Evolutionary conservation across 2,329 filamentous ascomycete genomes (phyloP), one percentile per base, ranked within the genome.

Genomic region (Monosporascus sp.): DNA sequence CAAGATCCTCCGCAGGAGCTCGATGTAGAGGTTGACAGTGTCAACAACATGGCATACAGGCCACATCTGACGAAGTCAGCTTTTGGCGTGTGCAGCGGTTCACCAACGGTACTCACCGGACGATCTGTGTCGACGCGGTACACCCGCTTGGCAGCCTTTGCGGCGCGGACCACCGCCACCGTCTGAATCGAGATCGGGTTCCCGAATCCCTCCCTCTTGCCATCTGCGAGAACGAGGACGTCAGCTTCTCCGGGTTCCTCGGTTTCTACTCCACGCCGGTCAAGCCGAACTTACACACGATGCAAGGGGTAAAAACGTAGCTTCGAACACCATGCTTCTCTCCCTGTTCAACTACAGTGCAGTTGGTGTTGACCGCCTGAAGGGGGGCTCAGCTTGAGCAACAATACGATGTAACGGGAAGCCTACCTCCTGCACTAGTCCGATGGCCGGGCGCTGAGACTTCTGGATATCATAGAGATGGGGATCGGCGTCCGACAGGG

Each of bases 241-340:
- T 20, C 7, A 14, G 17, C 17, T 22, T 24, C 3, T 8, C 9
- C 36, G 2, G 24, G 3, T 4, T 38, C 6, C 45, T 43, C 11
- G n/a, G 17, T 16, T 36, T 8, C 9, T 22, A 36, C 34, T 3
- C 17, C 20, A 2, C 2, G 6, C 17, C 11, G 11, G 41, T 19
- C 17, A 24, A 20, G 11, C 8, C 11, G 5, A 5, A 56, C 67
- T 59, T 60, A 71, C 71, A 81, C 16, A 82, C 79, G 27, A 82
- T 75, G 58, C 79, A 82, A 1, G 79, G 79, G 0, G 66, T 66
- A 60, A 82, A 81, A n/a, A 82, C 73, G 57, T 82, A 82, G 53
- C 71, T 74, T 31, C 66, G 68, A 3, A 82, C 75, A 0, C 74
- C 76, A 16, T 70, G 54, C 11, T 59, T 59, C 24, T 76, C 72